Percentiles rank a stretch among this genome's conserved stretches.
phyloP scores from a whole-genome alignment of 371 early-diverging fungal species.

The Cokeromyces recurvatus region DNA sequence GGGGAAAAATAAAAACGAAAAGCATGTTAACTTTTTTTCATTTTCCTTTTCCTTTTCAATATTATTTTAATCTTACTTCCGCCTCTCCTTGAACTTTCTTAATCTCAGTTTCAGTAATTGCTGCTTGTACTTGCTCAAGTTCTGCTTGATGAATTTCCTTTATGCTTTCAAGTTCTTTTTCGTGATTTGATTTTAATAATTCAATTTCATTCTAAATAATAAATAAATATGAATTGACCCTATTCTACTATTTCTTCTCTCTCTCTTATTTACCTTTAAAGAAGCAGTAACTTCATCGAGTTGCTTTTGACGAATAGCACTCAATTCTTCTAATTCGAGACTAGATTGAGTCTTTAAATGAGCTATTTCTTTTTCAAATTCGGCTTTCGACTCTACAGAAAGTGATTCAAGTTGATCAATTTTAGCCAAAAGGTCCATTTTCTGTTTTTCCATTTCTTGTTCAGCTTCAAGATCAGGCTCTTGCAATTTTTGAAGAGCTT shows the following conservation, averaged over 20 bases:
- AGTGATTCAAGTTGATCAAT: conserved; percentile 15
- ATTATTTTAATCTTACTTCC: conserved; percentile 19
- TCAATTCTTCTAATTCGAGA: conserved; percentile 11
- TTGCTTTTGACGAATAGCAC: conserved; percentile 6
- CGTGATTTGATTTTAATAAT: conserved; percentile 4
- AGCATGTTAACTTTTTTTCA: too few species aligned
- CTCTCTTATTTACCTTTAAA: conserved; percentile 11
- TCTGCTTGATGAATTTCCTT: conserved; percentile 10
- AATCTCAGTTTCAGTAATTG: conserved; percentile 16
- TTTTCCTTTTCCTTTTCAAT: too few species aligned
- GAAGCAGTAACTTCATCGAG: conserved; percentile 3
- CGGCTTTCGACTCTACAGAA: conserved; percentile 3
- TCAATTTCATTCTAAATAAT: conserved; percentile 12
- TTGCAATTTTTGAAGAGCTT: conserved; percentile 10
- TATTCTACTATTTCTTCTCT: background rate
- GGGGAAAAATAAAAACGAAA: too few species aligned
- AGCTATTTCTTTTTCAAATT: conserved; percentile 8
- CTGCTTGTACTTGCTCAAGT: conserved; percentile 16
- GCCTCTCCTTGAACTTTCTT: conserved; percentile 11
- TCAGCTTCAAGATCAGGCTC: conserved; percentile 13
- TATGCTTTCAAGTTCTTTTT: conserved; percentile 8
- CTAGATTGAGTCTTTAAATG: conserved; percentile 6
- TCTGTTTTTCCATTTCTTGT: conserved; percentile 10
- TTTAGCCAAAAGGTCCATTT: conserved; percentile 9
- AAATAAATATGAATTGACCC: too few species aligned